phyloP scores from a whole-genome alignment of 176 grass and related monocot species.

The Calamus simplicifolius region DNA sequence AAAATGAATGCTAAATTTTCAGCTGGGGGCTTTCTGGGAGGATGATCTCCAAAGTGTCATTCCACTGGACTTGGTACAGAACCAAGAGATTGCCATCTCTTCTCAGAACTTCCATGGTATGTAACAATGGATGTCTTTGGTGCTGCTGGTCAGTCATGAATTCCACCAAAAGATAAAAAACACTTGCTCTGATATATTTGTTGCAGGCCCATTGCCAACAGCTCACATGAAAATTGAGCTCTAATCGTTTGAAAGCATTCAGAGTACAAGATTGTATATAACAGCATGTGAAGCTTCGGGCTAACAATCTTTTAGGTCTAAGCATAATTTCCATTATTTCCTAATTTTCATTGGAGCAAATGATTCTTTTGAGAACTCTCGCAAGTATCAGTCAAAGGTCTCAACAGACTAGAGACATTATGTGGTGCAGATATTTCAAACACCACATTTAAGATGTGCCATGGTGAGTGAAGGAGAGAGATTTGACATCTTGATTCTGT shows the following conservation, averaged over 20 bases:
- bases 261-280: conserved; percentile 2
- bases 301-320: neutral
- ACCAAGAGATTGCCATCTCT: conserved; percentile 25
- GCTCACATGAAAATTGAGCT: conserved; percentile 43
- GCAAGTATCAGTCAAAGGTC: neutral
- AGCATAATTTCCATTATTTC: neutral
- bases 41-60: conserved; percentile 60
- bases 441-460: conserved; percentile 1
- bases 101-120: conserved; percentile 51
- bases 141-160: no score
- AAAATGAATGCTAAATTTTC: conserved; percentile 11
- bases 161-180: neutral
- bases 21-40: conserved; percentile 88
- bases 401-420: neutral
- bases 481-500: conserved; percentile 1
- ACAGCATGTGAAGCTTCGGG: neutral
- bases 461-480: conserved; percentile 1
- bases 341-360: neutral
- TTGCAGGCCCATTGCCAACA: conserved; percentile 25
- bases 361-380: conserved; percentile 9
- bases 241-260: conserved; percentile 9
- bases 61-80: conserved; percentile 49
- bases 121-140: neutral
- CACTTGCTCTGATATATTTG: conserved; percentile 1
- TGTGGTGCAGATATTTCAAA: neutral